A percentile compares a stretch with the other conserved stretches of the same genome.
phyloP scores from a whole-genome alignment of 176 grass and related monocot species.

The Urochloa ruziziensis region DNA sequence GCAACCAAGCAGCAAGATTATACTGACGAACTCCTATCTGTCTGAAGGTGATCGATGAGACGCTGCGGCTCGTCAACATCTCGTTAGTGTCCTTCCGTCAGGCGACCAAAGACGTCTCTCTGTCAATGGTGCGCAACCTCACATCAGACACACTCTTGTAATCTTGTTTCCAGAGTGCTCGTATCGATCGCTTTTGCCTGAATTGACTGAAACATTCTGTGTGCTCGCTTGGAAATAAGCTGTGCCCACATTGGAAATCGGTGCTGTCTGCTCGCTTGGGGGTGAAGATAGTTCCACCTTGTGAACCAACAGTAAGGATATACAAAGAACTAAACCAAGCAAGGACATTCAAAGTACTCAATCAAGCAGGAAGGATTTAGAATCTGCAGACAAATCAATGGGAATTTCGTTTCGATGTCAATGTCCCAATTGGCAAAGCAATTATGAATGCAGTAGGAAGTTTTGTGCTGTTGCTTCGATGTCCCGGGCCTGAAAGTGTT shows the following conservation, averaged over 20 bases:
- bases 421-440: not conserved
- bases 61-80: slow-evolving; percentile 78
- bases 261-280: not conserved
- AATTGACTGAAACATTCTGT: not conserved
- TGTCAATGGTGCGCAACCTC: slow-evolving; percentile 51
- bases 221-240: not conserved
- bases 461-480: not conserved
- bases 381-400: not conserved
- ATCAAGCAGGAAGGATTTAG: not conserved
- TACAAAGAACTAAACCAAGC: not conserved
- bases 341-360: no score
- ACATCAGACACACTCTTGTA: no score
- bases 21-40: no score
- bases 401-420: no score
- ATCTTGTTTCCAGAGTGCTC: not conserved
- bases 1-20: not conserved
- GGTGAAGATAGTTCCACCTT: not conserved
- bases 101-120: slow-evolving; percentile 59
- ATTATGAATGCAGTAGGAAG: slow-evolving; percentile 1
- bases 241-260: not conserved
- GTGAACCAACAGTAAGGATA: not conserved
- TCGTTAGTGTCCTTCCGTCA: slow-evolving; percentile 79
- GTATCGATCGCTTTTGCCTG: not conserved
- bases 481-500: not conserved
- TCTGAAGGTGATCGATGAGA: slow-evolving; percentile 79